Percentiles rank a stretch among this genome's conserved stretches.
These are phyloP conservation scores for Castanea mollissima DNA, from an alignment of 306 rosid genomes.

Conservation along the genomic window DNA sequence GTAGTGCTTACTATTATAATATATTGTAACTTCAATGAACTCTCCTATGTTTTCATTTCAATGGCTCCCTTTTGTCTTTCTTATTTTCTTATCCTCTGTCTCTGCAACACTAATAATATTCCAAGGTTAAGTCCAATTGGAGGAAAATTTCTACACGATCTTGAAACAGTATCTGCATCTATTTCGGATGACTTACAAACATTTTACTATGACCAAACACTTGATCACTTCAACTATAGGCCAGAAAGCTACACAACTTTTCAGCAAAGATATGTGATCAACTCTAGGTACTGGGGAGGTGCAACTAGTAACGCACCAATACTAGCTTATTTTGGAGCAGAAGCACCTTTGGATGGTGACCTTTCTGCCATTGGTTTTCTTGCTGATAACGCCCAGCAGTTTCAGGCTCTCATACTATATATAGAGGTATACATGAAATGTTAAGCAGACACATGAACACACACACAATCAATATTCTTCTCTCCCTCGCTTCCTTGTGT, in stretches of 20 bases:
- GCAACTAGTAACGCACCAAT: conserved; percentile 56
- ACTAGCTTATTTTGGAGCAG: conserved; percentile 61
- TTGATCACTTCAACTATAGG: conserved; percentile 77
- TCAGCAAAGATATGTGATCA: conserved; percentile 59
- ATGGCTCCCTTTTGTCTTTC: conserved; percentile 24
- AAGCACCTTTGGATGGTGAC: conserved; percentile 45
- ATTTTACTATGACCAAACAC: conserved; percentile 50
- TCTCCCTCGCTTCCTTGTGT: not conserved
- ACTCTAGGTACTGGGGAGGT: conserved; percentile 71
- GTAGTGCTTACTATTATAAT: no score
- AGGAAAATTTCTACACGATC: conserved; percentile 19
- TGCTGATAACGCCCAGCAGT: conserved; percentile 53
- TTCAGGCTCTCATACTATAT: conserved; percentile 59
- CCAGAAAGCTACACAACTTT: conserved; percentile 61
- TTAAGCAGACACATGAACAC: not conserved
- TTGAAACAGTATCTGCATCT: not conserved
- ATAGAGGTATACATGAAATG: conserved; percentile 53
- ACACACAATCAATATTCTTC: not conserved
- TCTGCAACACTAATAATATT: conserved; percentile 3
- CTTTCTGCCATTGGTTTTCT: conserved; percentile 38
- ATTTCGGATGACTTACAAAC: conserved; percentile 33
- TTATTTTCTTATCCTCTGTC: conserved; percentile 19
- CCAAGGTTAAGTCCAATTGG: conserved; percentile 54
- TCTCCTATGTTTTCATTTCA: conserved; percentile 7
- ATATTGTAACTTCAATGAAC: not conserved